Evolutionary conservation across 805 yeast genomes (phyloP).

Genomic region (Isabelozyma pseudorhagii): DNA sequence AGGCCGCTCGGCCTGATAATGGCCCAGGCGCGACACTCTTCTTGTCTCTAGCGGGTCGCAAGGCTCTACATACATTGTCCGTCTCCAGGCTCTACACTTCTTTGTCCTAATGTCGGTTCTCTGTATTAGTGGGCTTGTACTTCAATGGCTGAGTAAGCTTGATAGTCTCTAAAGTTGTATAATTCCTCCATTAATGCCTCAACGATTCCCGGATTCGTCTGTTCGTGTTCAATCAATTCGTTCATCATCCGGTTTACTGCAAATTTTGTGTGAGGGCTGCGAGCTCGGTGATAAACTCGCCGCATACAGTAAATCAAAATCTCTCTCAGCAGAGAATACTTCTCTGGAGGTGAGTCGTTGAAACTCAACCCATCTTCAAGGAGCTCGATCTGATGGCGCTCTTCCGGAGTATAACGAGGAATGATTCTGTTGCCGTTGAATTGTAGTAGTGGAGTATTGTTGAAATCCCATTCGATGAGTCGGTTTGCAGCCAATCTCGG

Average conservation of each 20-base stretch:
- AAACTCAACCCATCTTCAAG: neutral
- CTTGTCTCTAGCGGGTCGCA: too few species aligned
- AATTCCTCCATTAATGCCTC: slow-evolving; percentile 69
- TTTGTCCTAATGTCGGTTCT: neutral
- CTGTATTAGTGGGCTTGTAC: neutral
- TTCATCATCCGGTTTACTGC: slow-evolving; percentile 43
- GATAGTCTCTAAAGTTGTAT: neutral
- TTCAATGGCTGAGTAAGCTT: neutral
- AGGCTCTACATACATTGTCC: too few species aligned
- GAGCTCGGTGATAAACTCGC: slow-evolving; percentile 48
- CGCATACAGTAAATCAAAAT: slow-evolving; percentile 25
- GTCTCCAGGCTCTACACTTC: neutral
- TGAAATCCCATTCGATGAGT: neutral
- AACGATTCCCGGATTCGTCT: slow-evolving; percentile 57
- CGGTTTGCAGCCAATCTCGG: neutral
- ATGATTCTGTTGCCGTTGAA: neutral
- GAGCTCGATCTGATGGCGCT: neutral
- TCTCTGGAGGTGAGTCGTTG: neutral
- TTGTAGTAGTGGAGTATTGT: neutral
- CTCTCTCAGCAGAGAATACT: neutral
- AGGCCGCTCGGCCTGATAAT: too few species aligned
- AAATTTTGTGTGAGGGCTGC: slow-evolving; percentile 41
- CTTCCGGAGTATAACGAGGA: neutral
- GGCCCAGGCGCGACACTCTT: too few species aligned
- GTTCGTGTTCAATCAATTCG: slow-evolving; percentile 45